These are phyloP conservation scores for Paramecium sexaurelia DNA, from an alignment of 73 alveolate species.

Conservation along the genomic window DNA sequence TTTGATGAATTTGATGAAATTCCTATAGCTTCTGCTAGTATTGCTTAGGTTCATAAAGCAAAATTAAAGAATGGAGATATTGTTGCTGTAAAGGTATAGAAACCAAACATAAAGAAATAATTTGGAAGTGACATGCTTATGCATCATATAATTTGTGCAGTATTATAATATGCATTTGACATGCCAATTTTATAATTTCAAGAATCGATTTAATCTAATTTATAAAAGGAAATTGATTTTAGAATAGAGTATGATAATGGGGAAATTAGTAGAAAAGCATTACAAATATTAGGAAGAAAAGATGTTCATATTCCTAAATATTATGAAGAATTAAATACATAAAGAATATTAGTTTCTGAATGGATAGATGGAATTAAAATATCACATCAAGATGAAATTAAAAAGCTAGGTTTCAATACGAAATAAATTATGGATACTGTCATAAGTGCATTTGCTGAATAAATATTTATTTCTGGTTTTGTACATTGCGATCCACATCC, in stretches of 20 bases:
- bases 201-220: conserved; percentile 67
- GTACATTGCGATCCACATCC: conserved; percentile 90
- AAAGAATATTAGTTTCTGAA: conserved; percentile 74
- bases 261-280: conserved; percentile 65
- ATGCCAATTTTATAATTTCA: conserved; percentile 59
- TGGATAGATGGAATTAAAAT: conserved; percentile 80
- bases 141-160: conserved; percentile 60
- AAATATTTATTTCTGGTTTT: conserved; percentile 78
- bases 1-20: conserved; percentile 73
- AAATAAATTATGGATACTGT: conserved; percentile 64
- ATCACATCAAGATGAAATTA: conserved; percentile 72
- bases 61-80: conserved; percentile 74
- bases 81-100: conserved; percentile 83
- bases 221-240: conserved; percentile 77
- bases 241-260: conserved; percentile 73
- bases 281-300: conserved; percentile 58
- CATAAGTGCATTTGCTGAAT: conserved; percentile 79
- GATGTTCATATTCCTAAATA: conserved; percentile 69
- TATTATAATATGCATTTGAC: conserved; percentile 58
- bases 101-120: conserved; percentile 73
- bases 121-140: conserved; percentile 75
- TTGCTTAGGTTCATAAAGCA: conserved; percentile 87
- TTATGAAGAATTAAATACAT: conserved; percentile 19
- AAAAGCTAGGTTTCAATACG: conserved; percentile 61
- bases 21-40: conserved; percentile 84